Evolutionary conservation across 345 rosid genomes (phyloP).

Genomic region (Cardamine chenopodiifolia): DNA sequence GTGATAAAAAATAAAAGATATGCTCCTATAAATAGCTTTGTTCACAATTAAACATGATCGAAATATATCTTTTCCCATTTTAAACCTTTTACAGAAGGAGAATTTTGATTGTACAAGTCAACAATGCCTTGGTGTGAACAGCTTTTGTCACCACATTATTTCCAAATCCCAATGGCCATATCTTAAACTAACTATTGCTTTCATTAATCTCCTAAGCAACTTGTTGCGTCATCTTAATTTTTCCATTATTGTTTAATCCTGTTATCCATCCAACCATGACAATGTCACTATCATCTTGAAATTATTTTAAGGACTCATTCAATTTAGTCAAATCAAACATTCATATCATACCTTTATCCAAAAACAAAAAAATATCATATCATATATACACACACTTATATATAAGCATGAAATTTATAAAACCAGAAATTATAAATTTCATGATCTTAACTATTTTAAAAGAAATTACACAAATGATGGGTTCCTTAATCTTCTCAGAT

Average conservation of each 20-base stretch:
- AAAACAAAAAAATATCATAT: no score
- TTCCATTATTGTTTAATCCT: not conserved
- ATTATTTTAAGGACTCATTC: not conserved
- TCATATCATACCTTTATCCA: not conserved
- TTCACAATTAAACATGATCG: not conserved
- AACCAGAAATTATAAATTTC: not conserved
- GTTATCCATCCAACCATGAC: slow-evolving; percentile 11
- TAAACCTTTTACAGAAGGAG: not conserved
- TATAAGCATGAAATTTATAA: not conserved
- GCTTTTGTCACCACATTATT: slow-evolving; percentile 14
- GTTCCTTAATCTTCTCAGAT: slow-evolving; percentile 25
- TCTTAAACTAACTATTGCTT: slow-evolving; percentile 24
- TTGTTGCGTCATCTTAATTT: slow-evolving; percentile 20
- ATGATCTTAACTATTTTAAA: not conserved
- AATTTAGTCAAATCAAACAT: not conserved
- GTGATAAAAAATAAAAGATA: not conserved
- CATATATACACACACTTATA: no score
- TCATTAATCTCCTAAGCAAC: slow-evolving; percentile 18
- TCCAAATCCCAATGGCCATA: not conserved
- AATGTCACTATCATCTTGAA: no score
- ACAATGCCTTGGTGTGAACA: slow-evolving; percentile 30
- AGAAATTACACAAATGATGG: not conserved
- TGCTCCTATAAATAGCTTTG: not conserved
- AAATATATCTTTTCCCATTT: not conserved
- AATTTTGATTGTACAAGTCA: not conserved